Evolutionary conservation across 148 eudicot genomes (phyloP).

Genomic region (Amaranthus hypochondriacus): DNA sequence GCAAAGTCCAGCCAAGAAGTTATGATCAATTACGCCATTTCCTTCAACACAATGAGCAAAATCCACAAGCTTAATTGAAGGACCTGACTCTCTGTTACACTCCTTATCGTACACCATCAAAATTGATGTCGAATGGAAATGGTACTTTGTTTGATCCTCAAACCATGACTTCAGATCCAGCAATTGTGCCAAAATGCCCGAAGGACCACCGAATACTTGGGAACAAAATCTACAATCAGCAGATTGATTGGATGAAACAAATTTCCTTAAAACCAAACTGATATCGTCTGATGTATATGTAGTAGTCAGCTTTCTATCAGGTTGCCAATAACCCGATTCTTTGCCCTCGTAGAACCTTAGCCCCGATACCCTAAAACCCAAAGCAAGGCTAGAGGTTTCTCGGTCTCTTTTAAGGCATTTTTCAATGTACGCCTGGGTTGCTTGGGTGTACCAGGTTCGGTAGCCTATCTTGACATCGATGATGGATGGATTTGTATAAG

Average conservation of each 20-base stretch:
- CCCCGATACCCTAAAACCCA: constrained; percentile 85
- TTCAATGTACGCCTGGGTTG: constrained; percentile 59
- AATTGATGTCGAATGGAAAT: constrained; percentile 67
- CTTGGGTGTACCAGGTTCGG: constrained; percentile 75
- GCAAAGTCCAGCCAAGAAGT: constrained; percentile 91
- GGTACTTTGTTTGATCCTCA: constrained; percentile 78
- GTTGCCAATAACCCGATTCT: constrained; percentile 70
- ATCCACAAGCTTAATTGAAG: constrained; percentile 78
- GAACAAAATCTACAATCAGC: constrained; percentile 51
- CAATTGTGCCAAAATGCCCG: constrained; percentile 72
- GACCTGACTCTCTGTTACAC: constrained; percentile 31
- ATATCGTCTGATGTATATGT: constrained; percentile 51
- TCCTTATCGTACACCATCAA: constrained; percentile 58
- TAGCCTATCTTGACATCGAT: constrained; percentile 85
- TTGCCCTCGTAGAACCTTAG: constrained; percentile 38
- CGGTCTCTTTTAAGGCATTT: constrained; percentile 70
- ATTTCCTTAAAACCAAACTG: constrained; percentile 52
- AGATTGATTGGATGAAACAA: constrained; percentile 52
- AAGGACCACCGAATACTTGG: constrained; percentile 57
- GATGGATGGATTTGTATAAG: constrained; percentile 51
- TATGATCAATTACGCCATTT: constrained; percentile 74
- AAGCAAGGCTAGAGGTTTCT: constrained; percentile 40
- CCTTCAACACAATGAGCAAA: constrained; percentile 86
- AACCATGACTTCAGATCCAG: constrained; percentile 89
- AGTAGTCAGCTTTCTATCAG: constrained; percentile 32